A percentile compares a stretch with the other conserved stretches of the same genome.
These are phyloP conservation scores for Chalciporus piperatus DNA, from an alignment of 768 basidiomycete genomes.

Conservation along the genomic window DNA sequence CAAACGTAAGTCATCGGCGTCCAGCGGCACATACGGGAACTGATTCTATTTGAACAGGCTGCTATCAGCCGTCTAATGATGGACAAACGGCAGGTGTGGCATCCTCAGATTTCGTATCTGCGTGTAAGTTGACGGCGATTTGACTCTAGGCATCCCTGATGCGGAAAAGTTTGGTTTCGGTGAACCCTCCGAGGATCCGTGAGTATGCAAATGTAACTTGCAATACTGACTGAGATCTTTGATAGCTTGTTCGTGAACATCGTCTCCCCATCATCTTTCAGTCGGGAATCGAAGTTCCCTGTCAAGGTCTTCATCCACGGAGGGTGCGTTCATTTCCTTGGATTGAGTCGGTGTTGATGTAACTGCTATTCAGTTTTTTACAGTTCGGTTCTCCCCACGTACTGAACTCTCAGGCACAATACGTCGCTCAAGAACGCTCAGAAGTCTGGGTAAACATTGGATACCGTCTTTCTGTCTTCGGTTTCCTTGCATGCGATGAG, in stretches of 20 bases:
- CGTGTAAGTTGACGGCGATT: not conserved
- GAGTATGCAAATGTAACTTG: not conserved
- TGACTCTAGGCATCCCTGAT: constrained; percentile 31
- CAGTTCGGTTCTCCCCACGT: constrained; percentile 77
- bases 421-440: constrained; percentile 56
- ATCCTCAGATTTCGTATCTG: not conserved
- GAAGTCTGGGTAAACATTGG: constrained; percentile 79
- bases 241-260: constrained; percentile 65
- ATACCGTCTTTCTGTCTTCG: constrained; percentile 73
- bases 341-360: not conserved
- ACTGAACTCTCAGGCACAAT: constrained; percentile 61
- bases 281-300: constrained; percentile 46
- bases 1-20: constrained; percentile 40
- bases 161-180: constrained; percentile 43
- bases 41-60: constrained; percentile 40
- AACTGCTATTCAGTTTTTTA: constrained; percentile 49
- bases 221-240: not conserved
- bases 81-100: constrained; percentile 56
- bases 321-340: constrained; percentile 42
- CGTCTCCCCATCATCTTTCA: constrained; percentile 47
- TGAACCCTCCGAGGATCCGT: constrained; percentile 71
- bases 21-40: not conserved
- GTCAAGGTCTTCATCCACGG: constrained; percentile 79
- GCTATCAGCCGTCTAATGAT: constrained; percentile 59
- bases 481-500: constrained; percentile 66